These are phyloP conservation scores for Ustilaginoidea virens DNA, from an alignment of 2,329 filamentous ascomycete species.

Conservation along the genomic window DNA sequence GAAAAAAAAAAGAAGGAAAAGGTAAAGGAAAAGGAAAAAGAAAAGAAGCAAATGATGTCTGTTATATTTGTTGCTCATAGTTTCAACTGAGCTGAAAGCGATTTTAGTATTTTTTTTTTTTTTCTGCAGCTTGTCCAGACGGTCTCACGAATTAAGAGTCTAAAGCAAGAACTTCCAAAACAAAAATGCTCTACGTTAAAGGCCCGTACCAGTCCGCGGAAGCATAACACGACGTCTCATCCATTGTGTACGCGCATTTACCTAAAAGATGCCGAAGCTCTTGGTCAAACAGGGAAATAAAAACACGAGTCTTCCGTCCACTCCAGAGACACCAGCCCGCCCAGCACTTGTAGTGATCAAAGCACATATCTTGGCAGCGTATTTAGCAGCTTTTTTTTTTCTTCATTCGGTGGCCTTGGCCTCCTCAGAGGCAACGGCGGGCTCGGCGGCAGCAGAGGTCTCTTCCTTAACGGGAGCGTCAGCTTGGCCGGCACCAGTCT, in stretches of 20 bases:
- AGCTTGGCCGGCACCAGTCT: slow-evolving; percentile 45
- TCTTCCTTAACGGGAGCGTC: slow-evolving; percentile 28
- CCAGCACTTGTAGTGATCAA: slow-evolving; percentile 23
- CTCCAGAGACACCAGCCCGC: slow-evolving; percentile 48
- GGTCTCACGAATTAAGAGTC: slow-evolving; percentile 37
- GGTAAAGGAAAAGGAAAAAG: no score
- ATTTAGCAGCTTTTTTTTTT: slow-evolving; percentile 8
- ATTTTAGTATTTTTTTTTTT: slow-evolving; percentile 37
- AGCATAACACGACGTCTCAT: slow-evolving; percentile 18
- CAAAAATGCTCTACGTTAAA: slow-evolving; percentile 27
- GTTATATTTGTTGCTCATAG: background rate
- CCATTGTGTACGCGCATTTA: slow-evolving; percentile 24
- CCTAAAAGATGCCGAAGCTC: slow-evolving; percentile 32
- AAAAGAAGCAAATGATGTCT: no score
- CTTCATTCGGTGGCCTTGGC: slow-evolving; percentile 51
- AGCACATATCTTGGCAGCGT: slow-evolving; percentile 13
- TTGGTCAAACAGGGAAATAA: slow-evolving; percentile 37
- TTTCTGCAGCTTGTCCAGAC: no score
- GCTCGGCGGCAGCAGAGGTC: slow-evolving; percentile 39
- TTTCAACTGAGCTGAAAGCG: slow-evolving; percentile 17
- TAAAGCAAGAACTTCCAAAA: slow-evolving; percentile 35
- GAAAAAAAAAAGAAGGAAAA: no score
- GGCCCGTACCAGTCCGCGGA: slow-evolving; percentile 22
- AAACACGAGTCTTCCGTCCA: slow-evolving; percentile 44
- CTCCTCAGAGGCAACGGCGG: slow-evolving; percentile 46